A percentile compares a stretch with the other conserved stretches of the same genome.
These are phyloP conservation scores for Venturia effusa DNA, from an alignment of 2,329 filamentous ascomycete genomes.

Conservation along the genomic window DNA sequence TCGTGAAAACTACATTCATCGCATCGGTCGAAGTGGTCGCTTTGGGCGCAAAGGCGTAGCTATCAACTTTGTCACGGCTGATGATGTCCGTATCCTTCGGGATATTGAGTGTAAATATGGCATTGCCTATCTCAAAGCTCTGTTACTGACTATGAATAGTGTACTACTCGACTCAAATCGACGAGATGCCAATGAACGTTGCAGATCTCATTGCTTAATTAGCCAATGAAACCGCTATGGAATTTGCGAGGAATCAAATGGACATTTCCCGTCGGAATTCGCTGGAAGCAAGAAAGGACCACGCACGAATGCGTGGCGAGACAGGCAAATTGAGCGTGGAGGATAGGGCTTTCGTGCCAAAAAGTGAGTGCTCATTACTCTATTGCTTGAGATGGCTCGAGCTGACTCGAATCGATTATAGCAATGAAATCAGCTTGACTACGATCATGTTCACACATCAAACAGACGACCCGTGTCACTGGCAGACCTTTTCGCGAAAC, in stretches of 20 bases:
- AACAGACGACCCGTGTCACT: background rate
- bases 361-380: background rate
- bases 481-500: no score
- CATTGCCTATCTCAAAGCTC: background rate
- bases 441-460: background rate
- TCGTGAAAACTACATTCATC: constrained; percentile 99
- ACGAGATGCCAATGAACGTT: constrained; percentile 96
- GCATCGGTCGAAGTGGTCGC: constrained; percentile 87
- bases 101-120: constrained; percentile 75
- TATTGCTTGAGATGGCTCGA: background rate
- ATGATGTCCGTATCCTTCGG: constrained; percentile 92
- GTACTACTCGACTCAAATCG: constrained; percentile 93
- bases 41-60: constrained; percentile 98
- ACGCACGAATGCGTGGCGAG: constrained; percentile 53
- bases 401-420: background rate
- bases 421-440: background rate
- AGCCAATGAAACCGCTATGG: background rate
- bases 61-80: constrained; percentile 98
- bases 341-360: constrained; percentile 49
- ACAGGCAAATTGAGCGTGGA: constrained; percentile 76
- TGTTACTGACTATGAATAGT: constrained; percentile 44
- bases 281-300: background rate
- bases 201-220: constrained; percentile 11
- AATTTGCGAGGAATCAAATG: background rate
- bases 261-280: background rate